phyloP scores from a whole-genome alignment of 78 protist genomes.

The Paratrimastix pyriformis region DNA sequence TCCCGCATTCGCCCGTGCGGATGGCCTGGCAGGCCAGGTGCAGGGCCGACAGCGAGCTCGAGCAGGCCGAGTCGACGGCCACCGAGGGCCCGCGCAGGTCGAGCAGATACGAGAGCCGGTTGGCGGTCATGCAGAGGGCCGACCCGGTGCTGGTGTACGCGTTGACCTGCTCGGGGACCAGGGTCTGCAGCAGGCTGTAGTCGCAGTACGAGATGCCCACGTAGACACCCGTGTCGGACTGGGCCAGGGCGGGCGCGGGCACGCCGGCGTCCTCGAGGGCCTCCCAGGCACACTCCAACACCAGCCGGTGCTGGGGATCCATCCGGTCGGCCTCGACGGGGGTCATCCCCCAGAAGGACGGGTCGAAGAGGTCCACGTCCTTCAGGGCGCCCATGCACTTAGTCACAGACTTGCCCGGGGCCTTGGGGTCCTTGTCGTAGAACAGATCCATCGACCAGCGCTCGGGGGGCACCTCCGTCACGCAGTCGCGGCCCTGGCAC shows the following conservation, averaged over 20 bases:
- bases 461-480: conserved; percentile 1
- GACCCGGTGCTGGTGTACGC: conserved; percentile 1
- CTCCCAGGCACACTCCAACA: conserved; percentile 21
- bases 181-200: neutral
- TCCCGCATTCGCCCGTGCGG: neutral
- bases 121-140: conserved; percentile 16
- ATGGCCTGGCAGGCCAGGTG: neutral
- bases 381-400: neutral
- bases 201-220: conserved; percentile 10
- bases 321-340: conserved; percentile 24
- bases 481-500: neutral
- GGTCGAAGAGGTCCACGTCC: conserved; percentile 29
- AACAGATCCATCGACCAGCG: neutral
- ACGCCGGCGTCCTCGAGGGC: conserved; percentile 33
- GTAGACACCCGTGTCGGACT: conserved; percentile 35
- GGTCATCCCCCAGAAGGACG: conserved; percentile 24
- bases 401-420: neutral
- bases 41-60: conserved; percentile 21
- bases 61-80: conserved; percentile 23
- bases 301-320: conserved; percentile 44
- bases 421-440: neutral
- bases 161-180: neutral
- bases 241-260: conserved; percentile 8
- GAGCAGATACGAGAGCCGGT: conserved; percentile 17
- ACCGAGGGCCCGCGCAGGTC: conserved; percentile 30